Evolutionary conservation across 2,329 filamentous ascomycete genomes (phyloP).

Genomic region (Penicillium sclerotiorum): DNA sequence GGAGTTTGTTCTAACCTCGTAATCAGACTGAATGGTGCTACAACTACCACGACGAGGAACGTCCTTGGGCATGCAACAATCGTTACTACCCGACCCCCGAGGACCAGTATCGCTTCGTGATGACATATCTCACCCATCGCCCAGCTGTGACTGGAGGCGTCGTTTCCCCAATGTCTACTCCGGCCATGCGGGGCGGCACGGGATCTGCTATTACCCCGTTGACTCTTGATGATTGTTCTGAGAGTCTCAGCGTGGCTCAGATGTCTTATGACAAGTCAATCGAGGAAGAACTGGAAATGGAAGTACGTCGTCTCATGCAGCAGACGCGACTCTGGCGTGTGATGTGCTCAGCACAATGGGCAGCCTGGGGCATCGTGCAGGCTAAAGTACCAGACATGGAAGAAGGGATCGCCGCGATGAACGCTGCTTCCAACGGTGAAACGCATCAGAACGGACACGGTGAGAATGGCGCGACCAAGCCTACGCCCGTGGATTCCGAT

Average conservation of each 20-base stretch:
- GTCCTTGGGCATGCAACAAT: conserved; percentile 68
- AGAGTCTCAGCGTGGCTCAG: conserved; percentile 59
- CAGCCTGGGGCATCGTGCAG: conserved; percentile 95
- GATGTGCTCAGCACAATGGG: conserved; percentile 87
- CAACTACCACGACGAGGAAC: conserved; percentile 80
- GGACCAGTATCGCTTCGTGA: conserved; percentile 82
- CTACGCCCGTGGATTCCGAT: conserved; percentile 45
- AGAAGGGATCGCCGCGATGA: conserved; percentile 33
- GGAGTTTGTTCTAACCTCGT: too few relatives aligned
- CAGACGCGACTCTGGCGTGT: conserved; percentile 85
- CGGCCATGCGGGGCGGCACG: conserved; percentile 55
- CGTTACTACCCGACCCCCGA: conserved; percentile 73
- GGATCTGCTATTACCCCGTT: conserved; percentile 63
- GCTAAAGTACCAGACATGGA: conserved; percentile 80
- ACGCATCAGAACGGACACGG: conserved; percentile 20
- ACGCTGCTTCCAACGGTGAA: conserved; percentile 13
- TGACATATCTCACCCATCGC: conserved; percentile 81
- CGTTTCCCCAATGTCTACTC: conserved; percentile 31
- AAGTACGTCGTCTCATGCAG: conserved; percentile 70
- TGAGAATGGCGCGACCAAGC: conserved; percentile 12
- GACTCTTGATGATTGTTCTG: conserved; percentile 74
- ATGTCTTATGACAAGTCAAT: conserved; percentile 54
- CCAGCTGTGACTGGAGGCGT: conserved; percentile 52
- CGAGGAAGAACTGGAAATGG: conserved; percentile 66
- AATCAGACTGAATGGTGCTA: conserved; percentile 88